These are phyloP conservation scores for Amoebophrya sp. DNA, from an alignment of 169 alveolate genomes.

Conservation along the genomic window DNA sequence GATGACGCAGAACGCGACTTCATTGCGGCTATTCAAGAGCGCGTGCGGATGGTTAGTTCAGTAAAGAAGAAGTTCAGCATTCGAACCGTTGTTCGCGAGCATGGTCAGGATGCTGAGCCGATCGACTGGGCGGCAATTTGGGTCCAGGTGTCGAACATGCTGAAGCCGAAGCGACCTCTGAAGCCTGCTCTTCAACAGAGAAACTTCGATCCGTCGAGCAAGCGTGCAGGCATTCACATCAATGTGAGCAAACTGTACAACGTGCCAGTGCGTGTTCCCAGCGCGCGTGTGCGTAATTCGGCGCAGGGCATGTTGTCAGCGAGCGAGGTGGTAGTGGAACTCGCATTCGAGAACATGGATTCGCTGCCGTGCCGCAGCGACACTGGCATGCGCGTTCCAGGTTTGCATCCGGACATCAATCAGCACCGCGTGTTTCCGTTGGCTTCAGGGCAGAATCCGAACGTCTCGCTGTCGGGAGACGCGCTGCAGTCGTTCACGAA, in stretches of 20 bases:
- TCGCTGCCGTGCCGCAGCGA: neutral
- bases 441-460: neutral
- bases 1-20: neutral
- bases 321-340: neutral
- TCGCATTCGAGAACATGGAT: conserved; percentile 9
- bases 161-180: conserved; percentile 5
- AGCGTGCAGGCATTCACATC: conserved; percentile 24
- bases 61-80: neutral
- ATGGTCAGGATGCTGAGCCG: neutral
- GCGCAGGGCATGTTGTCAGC: neutral
- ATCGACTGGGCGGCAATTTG: conserved; percentile 9
- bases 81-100: neutral
- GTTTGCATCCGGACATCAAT: neutral
- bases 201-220: neutral
- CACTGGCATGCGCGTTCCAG: neutral
- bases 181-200: neutral
- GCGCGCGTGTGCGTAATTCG: neutral
- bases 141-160: neutral
- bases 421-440: conserved; percentile 10
- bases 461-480: neutral
- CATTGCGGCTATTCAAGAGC: neutral
- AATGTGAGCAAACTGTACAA: neutral
- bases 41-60: neutral
- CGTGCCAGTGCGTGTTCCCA: neutral
- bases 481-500: conserved; percentile 9